Evolutionary conservation across 129 eudicot genomes (phyloP).

Genomic region (Chrysanthemum lavandulifolium): DNA sequence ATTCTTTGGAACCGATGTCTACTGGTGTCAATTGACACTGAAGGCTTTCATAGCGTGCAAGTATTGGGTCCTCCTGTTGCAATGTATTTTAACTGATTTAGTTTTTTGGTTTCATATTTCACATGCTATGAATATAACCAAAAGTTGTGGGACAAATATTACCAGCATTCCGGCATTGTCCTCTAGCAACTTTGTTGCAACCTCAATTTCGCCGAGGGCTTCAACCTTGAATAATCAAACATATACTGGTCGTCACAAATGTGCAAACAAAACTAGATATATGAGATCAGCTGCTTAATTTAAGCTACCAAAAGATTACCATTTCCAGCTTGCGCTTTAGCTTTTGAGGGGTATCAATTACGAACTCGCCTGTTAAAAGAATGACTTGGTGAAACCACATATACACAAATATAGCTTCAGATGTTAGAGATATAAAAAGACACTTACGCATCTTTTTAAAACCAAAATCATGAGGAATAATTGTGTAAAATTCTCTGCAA

Average conservation of each 20-base stretch:
- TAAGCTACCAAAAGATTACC: constrained; percentile 37
- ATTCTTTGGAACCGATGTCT: constrained; percentile 69
- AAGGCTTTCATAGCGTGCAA: constrained; percentile 69
- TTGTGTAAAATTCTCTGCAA: constrained; percentile 93
- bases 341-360: constrained; percentile 95
- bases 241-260: constrained; percentile 3
- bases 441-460: constrained; percentile 87
- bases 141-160: constrained; percentile 17
- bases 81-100: background rate
- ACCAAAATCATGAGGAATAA: constrained; percentile 98
- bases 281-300: background rate
- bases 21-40: constrained; percentile 69
- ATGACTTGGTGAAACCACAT: background rate
- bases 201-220: constrained; percentile 94
- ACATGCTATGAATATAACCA: background rate
- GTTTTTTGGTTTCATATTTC: background rate
- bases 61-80: constrained; percentile 72
- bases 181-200: constrained; percentile 83
- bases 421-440: constrained; percentile 9
- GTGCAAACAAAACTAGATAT: background rate
- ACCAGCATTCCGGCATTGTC: constrained; percentile 73
- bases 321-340: constrained; percentile 81
- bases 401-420: background rate
- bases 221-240: constrained; percentile 62
- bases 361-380: constrained; percentile 62